Evolutionary conservation across 2,329 filamentous ascomycete genomes (phyloP).

Genomic region (Fusarium setosum): DNA sequence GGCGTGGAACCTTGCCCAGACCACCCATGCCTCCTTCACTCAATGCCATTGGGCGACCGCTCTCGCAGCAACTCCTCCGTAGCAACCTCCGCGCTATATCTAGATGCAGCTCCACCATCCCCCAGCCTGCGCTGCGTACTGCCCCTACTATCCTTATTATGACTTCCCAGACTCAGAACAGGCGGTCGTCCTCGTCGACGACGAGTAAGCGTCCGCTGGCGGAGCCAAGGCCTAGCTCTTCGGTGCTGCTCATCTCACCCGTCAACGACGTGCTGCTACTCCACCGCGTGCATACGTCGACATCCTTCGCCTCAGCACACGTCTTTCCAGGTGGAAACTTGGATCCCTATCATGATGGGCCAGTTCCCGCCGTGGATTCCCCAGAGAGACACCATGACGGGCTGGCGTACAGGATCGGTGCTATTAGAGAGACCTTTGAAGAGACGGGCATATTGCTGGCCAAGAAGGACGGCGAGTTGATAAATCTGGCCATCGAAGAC

Average conservation of each 20-base stretch:
- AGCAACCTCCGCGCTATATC: neutral
- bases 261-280: slow-evolving; percentile 89
- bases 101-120: slow-evolving; percentile 10
- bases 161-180: slow-evolving; percentile 20
- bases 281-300: slow-evolving; percentile 84
- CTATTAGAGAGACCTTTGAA: slow-evolving; percentile 93
- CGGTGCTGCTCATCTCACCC: slow-evolving; percentile 86
- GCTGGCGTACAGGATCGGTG: slow-evolving; percentile 80
- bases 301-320: slow-evolving; percentile 89
- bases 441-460: slow-evolving; percentile 92
- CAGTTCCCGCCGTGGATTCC: slow-evolving; percentile 57
- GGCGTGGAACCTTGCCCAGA: neutral
- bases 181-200: slow-evolving; percentile 22
- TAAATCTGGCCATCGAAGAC: slow-evolving; percentile 70
- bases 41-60: slow-evolving; percentile 20
- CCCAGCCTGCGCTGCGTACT: neutral
- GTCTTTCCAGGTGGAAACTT: slow-evolving; percentile 95
- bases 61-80: slow-evolving; percentile 16
- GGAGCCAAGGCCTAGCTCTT: slow-evolving; percentile 75
- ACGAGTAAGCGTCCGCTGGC: slow-evolving; percentile 42
- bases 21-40: slow-evolving; percentile 29
- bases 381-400: slow-evolving; percentile 75
- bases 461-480: slow-evolving; percentile 61
- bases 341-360: slow-evolving; percentile 80
- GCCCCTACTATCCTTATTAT: slow-evolving; percentile 13